Evolutionary conservation across 2,329 filamentous ascomycete genomes (phyloP).

Genomic region (Fusarium succisae): DNA sequence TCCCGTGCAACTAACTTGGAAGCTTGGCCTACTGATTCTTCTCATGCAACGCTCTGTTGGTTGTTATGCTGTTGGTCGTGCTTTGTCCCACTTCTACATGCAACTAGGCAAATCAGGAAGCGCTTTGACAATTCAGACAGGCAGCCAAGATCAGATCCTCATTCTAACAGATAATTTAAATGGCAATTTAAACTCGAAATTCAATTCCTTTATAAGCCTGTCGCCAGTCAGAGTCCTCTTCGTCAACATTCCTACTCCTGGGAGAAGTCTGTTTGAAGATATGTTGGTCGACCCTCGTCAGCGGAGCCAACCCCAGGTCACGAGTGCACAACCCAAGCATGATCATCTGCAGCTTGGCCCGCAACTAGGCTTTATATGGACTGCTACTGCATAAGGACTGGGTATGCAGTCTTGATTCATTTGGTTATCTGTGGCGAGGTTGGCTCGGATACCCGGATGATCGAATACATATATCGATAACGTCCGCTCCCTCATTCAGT

Average conservation of each 20-base stretch:
- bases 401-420: neutral
- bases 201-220: rapidly evolving
- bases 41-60: constrained; percentile 1
- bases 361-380: neutral
- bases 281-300: neutral
- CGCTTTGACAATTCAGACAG: neutral
- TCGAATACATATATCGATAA: neutral
- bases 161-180: neutral
- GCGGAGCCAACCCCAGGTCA: neutral
- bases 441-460: neutral
- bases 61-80: constrained; percentile 6
- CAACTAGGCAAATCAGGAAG: neutral
- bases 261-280: neutral
- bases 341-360: neutral
- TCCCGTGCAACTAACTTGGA: rapidly evolving
- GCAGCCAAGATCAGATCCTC: neutral
- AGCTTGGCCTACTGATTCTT: neutral
- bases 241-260: rapidly evolving
- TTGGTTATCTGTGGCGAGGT: neutral
- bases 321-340: neutral
- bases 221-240: neutral
- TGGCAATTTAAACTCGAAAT: too few relatives aligned
- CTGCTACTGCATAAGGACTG: neutral
- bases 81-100: constrained; percentile 6
- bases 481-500: neutral